Conservation (phyloP, 768 basidiomycete genomes). For the Paxillus rubicundulus region DNA sequence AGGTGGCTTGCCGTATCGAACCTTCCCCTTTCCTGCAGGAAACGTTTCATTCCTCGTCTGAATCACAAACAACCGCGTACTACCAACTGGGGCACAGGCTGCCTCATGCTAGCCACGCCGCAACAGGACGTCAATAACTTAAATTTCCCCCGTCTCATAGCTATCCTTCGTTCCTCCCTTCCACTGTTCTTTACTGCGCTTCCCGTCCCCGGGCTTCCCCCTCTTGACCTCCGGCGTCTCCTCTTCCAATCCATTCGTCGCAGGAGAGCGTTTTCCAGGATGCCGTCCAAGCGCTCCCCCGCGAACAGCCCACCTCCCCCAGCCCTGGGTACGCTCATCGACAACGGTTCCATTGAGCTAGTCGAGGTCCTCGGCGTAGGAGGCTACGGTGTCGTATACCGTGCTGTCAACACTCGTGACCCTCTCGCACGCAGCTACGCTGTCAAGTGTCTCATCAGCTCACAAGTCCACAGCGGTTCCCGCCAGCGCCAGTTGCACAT, state of each 20-base stretch:
- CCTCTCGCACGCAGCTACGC: slow-evolving; percentile 63
- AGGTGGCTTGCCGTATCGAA: slow-evolving; percentile 25
- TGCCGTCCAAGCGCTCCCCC: slow-evolving; percentile 33
- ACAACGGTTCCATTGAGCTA: slow-evolving; percentile 78
- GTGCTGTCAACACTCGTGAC: slow-evolving; percentile 63
- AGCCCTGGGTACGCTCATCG: slow-evolving; percentile 75
- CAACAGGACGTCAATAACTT: slow-evolving; percentile 31
- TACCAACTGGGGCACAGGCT: slow-evolving; percentile 26
- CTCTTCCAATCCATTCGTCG: slow-evolving; percentile 10
- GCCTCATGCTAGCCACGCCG: slow-evolving; percentile 38
- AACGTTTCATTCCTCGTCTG: slow-evolving; percentile 31
- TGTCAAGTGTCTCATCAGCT: slow-evolving; percentile 84
- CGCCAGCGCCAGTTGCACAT: slow-evolving; percentile 77
- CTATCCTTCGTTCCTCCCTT: slow-evolving; percentile 26
- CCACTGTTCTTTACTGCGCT: slow-evolving; percentile 18
- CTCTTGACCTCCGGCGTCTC: slow-evolving; percentile 25
- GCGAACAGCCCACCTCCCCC: slow-evolving; percentile 46
- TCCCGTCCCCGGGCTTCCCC: slow-evolving; percentile 22
- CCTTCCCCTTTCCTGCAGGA: slow-evolving; percentile 19
- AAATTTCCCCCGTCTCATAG: slow-evolving; percentile 27
- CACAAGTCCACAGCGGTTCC: slow-evolving; percentile 38
- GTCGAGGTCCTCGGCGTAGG: slow-evolving; percentile 87
- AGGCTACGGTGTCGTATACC: slow-evolving; percentile 94
- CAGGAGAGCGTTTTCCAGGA: slow-evolving; percentile 18
- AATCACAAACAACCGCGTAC: slow-evolving; percentile 32